Base-by-base conservation (phyloP, 805 yeast species). In the Saccharomycopsis sp. region DNA sequence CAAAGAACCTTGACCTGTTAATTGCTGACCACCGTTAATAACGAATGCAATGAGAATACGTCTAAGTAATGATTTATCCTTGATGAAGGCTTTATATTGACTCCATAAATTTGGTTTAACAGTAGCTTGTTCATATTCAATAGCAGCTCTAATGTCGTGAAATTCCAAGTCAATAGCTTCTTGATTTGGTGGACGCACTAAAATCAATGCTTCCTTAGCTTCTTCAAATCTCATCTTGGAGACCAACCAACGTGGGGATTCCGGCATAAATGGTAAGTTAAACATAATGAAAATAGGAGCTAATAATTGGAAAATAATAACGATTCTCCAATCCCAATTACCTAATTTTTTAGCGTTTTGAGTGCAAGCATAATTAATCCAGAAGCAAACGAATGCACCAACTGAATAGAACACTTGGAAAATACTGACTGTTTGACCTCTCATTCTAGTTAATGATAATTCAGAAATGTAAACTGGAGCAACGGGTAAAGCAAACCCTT, bases 121-220 rank as follows among this genome's bases (percentile, higher is more conserved):
- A n/a, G 28, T 23, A 17, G 41, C 41, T 7, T 38, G 40, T 22
- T 45, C 49, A 32, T 37, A 45, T 26, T 45, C 49, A 31, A 45
- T 32, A 20, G 49, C 49, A 24, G 49, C 49, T 17, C 45, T 19
- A 28, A 45, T 45, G 2, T 37, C 49, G 24, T 45, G 49, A 17
- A 37, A 45, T 23, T 45, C 49, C 6, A n/a, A 2, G 33, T 60
- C 56, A 3, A 63, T 60, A 19, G 64, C 70, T 22, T 58, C 58
- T 24, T 70, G 59, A 48, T 77, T 75, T 54, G 29, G 40, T 14
- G 24, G 31, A 34, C 84, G 70, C 31, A 77, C 59, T 50, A 74
- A 64, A 59, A 68, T 74, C 81, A 81, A 78, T 31, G 71, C 74
- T 17, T n/a, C 9, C 7, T 23, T 35, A 16, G 79, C 80, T 47